Evolutionary conservation across 2,329 filamentous ascomycete species (phyloP), one percentile per base, ranked within the genome.

Genomic region (Fusarium transvaalense): DNA sequence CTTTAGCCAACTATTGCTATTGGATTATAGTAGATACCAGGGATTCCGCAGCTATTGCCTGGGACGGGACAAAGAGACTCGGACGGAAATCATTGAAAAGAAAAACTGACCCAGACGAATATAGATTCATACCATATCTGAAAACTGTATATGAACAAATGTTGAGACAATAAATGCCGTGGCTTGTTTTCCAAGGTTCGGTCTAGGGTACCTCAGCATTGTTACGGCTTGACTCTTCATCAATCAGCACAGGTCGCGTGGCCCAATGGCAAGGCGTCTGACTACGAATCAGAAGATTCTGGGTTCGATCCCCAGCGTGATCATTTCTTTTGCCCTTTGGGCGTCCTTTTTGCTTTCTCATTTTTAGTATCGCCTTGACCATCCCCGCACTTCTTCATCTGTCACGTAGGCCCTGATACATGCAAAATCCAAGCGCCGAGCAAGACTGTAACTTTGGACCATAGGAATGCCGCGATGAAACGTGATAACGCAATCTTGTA

Each of bases 281-380:
- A 75, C 74, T 76, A 76, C 74, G 74, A 76, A 76, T 76, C 74
- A 76, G 74, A 72, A 76, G 74, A 76, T 76, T 72, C 66, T 73
- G 71, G 74, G 74, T 76, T 76, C 74, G 74, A 76, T 67, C 74
- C 74, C 74, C 56, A 57, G 54, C 68, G 64, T 68, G 67, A 68
- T 70, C 67, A 56, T 21, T 15, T 53, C 15, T 43, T 68, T 68
- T 52, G 17, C 14, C 10, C 3, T 17, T 10, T 5, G 1, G n/a
- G 3, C 5, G 3, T 6, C 17, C 4, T 25, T 42, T 41, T 42
- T 42, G 8, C 5, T 6, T 25, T 4, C 8, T 29, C 10, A 10
- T 12, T 29, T 29, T 29, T 12, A 25, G 23, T 25, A 29, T 12
- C 10, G 29, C 9, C 12, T 0, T 0, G 3, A 8, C n/a, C 0